phyloP scores from a whole-genome alignment of 495 filamentous ascomycete species.

The Lindgomyces ingoldianus region DNA sequence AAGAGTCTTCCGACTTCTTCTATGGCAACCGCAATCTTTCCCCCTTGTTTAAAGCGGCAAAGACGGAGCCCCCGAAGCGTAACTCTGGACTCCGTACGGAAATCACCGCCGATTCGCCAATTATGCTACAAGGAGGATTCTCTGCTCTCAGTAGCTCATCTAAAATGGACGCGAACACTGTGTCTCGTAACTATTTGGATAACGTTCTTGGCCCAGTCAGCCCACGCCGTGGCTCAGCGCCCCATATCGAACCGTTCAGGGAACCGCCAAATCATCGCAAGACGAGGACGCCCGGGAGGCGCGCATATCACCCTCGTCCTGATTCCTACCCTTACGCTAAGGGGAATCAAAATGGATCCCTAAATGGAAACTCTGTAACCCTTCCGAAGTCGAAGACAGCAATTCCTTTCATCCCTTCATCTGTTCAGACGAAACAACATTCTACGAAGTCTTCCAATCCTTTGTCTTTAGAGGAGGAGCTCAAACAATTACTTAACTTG shows the following conservation, averaged over 20 bases:
- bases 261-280: slow-evolving; percentile 10
- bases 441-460: slow-evolving; percentile 12
- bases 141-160: not conserved
- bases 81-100: slow-evolving; percentile 33
- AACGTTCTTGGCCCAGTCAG: not conserved
- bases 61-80: slow-evolving; percentile 25
- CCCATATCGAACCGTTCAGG: slow-evolving; percentile 11
- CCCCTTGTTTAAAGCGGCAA: slow-evolving; percentile 44
- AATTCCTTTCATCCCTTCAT: slow-evolving; percentile 27
- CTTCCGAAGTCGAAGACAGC: not conserved
- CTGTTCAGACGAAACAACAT: slow-evolving; percentile 27
- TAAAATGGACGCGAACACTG: slow-evolving; percentile 7
- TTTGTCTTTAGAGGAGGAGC: slow-evolving; percentile 22
- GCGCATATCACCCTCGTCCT: slow-evolving; percentile 22
- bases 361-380: not conserved
- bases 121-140: slow-evolving; percentile 20
- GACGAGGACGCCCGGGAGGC: slow-evolving; percentile 1
- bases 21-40: slow-evolving; percentile 48
- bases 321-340: slow-evolving; percentile 14
- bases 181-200: slow-evolving; percentile 8
- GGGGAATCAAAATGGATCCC: not conserved
- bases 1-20: slow-evolving; percentile 30
- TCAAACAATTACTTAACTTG: slow-evolving; percentile 31
- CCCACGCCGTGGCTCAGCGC: slow-evolving; percentile 25
- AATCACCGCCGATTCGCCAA: slow-evolving; percentile 26